Evolutionary conservation across 108 stramenopile genomes (phyloP), one percentile per base, ranked within the genome.

Genomic region (Fragilariopsis cylindrus): DNA sequence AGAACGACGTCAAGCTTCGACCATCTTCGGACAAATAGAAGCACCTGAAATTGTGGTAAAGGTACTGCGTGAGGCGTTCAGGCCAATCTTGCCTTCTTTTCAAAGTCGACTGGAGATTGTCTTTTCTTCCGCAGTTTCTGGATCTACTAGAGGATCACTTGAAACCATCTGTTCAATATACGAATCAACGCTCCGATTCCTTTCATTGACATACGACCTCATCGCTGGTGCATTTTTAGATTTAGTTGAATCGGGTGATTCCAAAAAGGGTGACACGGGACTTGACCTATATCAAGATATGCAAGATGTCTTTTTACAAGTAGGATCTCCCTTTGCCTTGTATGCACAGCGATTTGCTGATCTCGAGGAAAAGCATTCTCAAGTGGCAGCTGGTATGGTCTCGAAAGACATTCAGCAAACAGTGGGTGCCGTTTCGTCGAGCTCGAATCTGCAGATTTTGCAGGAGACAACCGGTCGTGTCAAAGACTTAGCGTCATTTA

Each of bases 181-280:
- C 70, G 88, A 92, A 76, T 87, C 90, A 1, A 91, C 93, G 1
- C 70, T 94, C 5, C 91, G 87, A 54, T 94, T 94, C 63, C 81
- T 94, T 11, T 89, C 91, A 9, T 67, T 94, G 68, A 87, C 87
- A 8, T 92, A 94, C 70, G 93, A 94, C 75, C 76, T 81, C 49
- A 81, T 94, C 39, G 88, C 89, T 12, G 83, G 81, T 43, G 71
- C 71, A 76, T 90, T 83, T 82, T 73, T 82, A 69, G 81, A 87
- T 79, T 53, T 81, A 69, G 76, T 57, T 9, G 83, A 82, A 49
- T 66, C 82, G 45, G 60, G 76, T 50, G 52, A 57, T 7, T 13
- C 63, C 53, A 60, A 63, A 13, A 70, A 54, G 39, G 69, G 60
- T n/a, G 83, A 80, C 45, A 76, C 55, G 11, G 85, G 74, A 13